Percentiles rank a stretch among this genome's conserved stretches.
Conservation (phyloP, 768 basidiomycete species). For the Podaxis pistillaris region DNA sequence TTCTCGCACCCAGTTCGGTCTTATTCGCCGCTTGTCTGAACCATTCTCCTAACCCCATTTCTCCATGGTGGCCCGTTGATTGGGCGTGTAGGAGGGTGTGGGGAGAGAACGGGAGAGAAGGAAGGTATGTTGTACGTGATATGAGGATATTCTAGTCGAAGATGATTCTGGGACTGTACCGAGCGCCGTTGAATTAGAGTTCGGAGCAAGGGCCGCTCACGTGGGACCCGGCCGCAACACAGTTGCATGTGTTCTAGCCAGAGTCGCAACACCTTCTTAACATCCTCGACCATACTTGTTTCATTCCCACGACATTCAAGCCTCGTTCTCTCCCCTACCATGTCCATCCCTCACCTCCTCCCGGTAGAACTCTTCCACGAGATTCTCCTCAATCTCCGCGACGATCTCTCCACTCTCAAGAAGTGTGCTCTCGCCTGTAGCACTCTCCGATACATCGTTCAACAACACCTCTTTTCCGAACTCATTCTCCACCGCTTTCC, state of each 20-base stretch:
- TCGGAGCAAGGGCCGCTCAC: background rate
- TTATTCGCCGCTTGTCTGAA: background rate
- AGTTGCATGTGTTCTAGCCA: background rate
- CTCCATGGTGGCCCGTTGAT: too few relatives aligned
- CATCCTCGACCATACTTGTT: background rate
- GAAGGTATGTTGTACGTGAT: too few relatives aligned
- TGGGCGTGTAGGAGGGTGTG: too few relatives aligned
- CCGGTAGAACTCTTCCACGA: conserved; percentile 12
- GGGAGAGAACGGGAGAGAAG: too few relatives aligned
- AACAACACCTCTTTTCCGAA: conserved; percentile 10
- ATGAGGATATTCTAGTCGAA: too few relatives aligned
- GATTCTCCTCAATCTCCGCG: background rate
- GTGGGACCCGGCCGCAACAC: background rate
- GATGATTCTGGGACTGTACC: background rate
- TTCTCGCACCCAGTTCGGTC: too few relatives aligned
- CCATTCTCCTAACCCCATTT: too few relatives aligned
- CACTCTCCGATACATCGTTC: conserved; percentile 8
- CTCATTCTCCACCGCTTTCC: conserved; percentile 5
- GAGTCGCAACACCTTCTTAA: too few relatives aligned
- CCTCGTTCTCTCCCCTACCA: background rate
- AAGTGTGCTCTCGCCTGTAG: conserved; percentile 2
- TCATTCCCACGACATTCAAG: background rate
- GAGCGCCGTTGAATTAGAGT: background rate
- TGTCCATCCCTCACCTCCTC: background rate
- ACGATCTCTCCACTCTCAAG: conserved; percentile 6